A percentile compares a stretch with the other conserved stretches of the same genome.
Conservation (phyloP, 495 filamentous ascomycete species). For the Aspergillus biplanus region DNA sequence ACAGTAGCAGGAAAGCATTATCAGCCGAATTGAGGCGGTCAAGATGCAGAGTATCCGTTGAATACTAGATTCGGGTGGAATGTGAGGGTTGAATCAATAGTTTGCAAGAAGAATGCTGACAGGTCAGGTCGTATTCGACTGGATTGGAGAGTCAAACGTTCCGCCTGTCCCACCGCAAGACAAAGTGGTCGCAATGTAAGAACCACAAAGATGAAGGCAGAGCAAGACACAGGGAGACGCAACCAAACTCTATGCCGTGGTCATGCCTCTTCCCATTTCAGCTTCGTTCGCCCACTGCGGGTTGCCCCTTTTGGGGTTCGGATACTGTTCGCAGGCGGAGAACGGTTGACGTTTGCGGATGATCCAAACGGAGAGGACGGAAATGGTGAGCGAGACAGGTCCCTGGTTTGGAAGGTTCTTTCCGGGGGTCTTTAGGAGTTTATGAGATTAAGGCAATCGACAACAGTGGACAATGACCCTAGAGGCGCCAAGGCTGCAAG, state of each 20-base stretch:
- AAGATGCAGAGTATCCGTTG: slow-evolving; percentile 7
- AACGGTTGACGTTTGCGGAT: slow-evolving; percentile 24
- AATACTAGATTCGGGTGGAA: slow-evolving; percentile 19
- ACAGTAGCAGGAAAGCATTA: slow-evolving; percentile 8
- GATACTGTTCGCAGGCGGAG: slow-evolving; percentile 18
- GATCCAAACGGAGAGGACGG: slow-evolving; percentile 5
- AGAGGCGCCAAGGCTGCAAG: slow-evolving; percentile 13
- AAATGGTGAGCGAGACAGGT: background rate
- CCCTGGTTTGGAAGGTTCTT: background rate
- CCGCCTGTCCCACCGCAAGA: slow-evolving; percentile 5
- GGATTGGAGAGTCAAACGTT: slow-evolving; percentile 1
- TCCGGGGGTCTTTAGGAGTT: background rate
- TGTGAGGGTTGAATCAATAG: slow-evolving; percentile 25
- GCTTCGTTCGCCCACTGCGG: background rate
- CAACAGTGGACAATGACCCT: background rate
- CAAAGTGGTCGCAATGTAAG: background rate
- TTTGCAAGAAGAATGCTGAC: slow-evolving; percentile 26
- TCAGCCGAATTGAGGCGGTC: slow-evolving; percentile 13
- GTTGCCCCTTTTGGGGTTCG: slow-evolving; percentile 9
- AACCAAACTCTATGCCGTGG: background rate
- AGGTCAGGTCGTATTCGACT: slow-evolving; percentile 20
- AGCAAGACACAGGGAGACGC: background rate
- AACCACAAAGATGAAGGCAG: background rate
- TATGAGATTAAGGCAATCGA: background rate
- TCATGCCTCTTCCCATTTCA: background rate